These are phyloP conservation scores for Penicillium brasilianum DNA, from an alignment of 2,329 filamentous ascomycete species.

Conservation along the genomic window DNA sequence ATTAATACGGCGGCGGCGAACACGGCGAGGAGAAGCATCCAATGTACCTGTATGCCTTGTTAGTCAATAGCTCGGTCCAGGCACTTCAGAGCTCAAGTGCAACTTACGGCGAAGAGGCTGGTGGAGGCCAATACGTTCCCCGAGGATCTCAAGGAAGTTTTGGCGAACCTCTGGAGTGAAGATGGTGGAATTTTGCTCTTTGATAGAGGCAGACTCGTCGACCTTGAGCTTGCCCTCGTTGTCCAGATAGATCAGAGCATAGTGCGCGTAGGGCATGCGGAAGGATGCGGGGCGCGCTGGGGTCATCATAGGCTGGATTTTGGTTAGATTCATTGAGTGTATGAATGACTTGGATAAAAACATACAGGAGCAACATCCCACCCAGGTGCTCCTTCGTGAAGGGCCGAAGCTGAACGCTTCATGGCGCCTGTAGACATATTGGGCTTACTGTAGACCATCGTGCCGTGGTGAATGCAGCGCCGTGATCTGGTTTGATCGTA, in stretches of 20 bases:
- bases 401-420: slow-evolving; percentile 39
- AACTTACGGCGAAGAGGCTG: slow-evolving; percentile 38
- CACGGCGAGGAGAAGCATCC: slow-evolving; percentile 33
- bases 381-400: slow-evolving; percentile 35
- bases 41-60: slow-evolving; percentile 15
- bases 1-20: slow-evolving; percentile 37
- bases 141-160: slow-evolving; percentile 42
- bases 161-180: slow-evolving; percentile 44
- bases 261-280: slow-evolving; percentile 40
- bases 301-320: slow-evolving; percentile 36
- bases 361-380: slow-evolving; percentile 41
- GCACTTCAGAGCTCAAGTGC: not conserved
- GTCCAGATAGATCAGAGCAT: slow-evolving; percentile 45
- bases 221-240: slow-evolving; percentile 40
- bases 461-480: slow-evolving; percentile 11
- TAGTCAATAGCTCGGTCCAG: not conserved
- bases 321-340: slow-evolving; percentile 5
- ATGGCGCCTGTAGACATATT: slow-evolving; percentile 32
- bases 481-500: not conserved
- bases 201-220: slow-evolving; percentile 41
- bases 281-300: slow-evolving; percentile 31
- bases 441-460: slow-evolving; percentile 39
- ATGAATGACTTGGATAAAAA: not conserved
- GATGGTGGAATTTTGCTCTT: slow-evolving; percentile 36
- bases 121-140: slow-evolving; percentile 37